Conservation (phyloP, 805 yeast genomes). For the Saccharomyces eubayanus region DNA sequence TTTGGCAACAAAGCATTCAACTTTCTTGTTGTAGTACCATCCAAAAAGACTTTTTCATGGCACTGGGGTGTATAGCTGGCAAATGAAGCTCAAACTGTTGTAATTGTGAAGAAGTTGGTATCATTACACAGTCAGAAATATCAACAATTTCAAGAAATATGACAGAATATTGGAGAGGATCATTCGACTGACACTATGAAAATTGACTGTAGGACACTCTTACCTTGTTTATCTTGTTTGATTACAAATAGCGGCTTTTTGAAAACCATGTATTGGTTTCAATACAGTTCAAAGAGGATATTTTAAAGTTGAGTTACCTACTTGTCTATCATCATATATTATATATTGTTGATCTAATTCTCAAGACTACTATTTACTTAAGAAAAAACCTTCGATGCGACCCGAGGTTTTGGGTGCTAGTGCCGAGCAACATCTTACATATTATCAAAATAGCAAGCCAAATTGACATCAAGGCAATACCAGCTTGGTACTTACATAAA, state of each 20-base stretch:
- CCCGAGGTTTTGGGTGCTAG: too few species aligned
- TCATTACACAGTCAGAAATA: not conserved
- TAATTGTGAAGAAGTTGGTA: not conserved
- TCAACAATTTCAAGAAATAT: not conserved
- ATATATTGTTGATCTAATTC: not conserved
- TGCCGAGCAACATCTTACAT: not conserved
- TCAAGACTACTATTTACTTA: not conserved
- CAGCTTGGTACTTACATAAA: not conserved
- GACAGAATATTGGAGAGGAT: not conserved
- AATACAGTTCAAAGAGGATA: not conserved
- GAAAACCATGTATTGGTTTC: not conserved
- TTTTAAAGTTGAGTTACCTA: not conserved
- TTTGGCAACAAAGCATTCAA: not conserved
- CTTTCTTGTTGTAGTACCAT: not conserved
- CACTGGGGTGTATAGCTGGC: not conserved
- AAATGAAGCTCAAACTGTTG: not conserved
- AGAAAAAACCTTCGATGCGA: not conserved
- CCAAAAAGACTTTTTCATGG: not conserved
- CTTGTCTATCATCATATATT: not conserved
- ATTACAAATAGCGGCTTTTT: not conserved
- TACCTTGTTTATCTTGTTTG: not conserved
- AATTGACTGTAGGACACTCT: too few species aligned
- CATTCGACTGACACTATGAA: not conserved
- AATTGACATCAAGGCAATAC: not conserved
- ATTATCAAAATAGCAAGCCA: not conserved